Percentiles rank a stretch among this genome's conserved stretches.
Evolutionary conservation across 768 basidiomycete genomes (phyloP).

Genomic region (Sistotremastrum suecicum): DNA sequence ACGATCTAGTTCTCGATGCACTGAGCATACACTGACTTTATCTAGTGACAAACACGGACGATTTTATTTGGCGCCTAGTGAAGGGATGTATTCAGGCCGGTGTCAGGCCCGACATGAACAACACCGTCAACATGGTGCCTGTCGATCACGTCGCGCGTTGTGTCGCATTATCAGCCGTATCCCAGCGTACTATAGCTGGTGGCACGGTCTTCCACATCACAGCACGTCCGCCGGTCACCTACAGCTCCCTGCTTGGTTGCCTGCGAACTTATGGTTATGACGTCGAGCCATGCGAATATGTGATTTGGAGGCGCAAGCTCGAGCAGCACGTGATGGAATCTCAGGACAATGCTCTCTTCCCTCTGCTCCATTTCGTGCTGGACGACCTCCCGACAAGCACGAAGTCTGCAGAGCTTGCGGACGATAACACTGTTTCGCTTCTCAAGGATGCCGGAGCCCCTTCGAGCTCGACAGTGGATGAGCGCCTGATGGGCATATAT

Average conservation of each 20-base stretch:
- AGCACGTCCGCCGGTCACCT: conserved; percentile 75
- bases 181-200: conserved; percentile 27
- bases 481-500: conserved; percentile 71
- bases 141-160: conserved; percentile 91
- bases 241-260: conserved; percentile 70
- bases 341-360: conserved; percentile 95
- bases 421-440: conserved; percentile 64
- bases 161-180: conserved; percentile 56
- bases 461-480: conserved; percentile 48
- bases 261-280: conserved; percentile 69
- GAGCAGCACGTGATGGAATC: conserved; percentile 91
- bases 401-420: conserved; percentile 83
- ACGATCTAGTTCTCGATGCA: conserved; percentile 14
- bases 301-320: conserved; percentile 81
- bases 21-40: background rate
- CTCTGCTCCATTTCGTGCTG: conserved; percentile 89
- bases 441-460: conserved; percentile 24
- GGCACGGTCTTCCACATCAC: conserved; percentile 67
- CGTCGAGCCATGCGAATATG: conserved; percentile 70
- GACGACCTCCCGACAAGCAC: conserved; percentile 96
- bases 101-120: conserved; percentile 92
- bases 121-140: conserved; percentile 95
- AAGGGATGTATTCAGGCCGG: conserved; percentile 99
- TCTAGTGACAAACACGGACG: conserved; percentile 93
- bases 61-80: conserved; percentile 96